These are phyloP conservation scores for Xylaria bambusicola DNA, from an alignment of 495 filamentous ascomycete genomes.

Conservation along the genomic window DNA sequence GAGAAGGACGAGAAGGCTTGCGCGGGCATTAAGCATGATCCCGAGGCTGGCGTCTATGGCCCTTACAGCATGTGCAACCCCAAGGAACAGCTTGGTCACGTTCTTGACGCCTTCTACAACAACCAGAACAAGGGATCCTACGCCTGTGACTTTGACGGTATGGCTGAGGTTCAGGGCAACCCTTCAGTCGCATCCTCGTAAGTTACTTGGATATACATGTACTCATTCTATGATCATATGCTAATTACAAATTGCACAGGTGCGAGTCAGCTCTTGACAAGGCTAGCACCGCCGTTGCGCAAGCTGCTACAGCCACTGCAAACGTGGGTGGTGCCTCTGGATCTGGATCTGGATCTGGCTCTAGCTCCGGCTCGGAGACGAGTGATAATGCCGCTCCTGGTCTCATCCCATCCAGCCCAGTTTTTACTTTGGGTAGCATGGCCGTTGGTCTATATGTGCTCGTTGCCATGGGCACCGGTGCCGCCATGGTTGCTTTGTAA, in stretches of 20 bases:
- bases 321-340: conserved; percentile 44
- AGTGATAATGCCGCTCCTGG: conserved; percentile 36
- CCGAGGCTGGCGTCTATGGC: conserved; percentile 74
- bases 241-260: conserved; percentile 5
- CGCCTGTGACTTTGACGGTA: conserved; percentile 79
- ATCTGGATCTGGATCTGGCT: conserved; percentile 22
- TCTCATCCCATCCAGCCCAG: conserved; percentile 48
- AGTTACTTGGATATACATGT: not conserved
- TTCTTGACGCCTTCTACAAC: conserved; percentile 78
- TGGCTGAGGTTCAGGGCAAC: conserved; percentile 53
- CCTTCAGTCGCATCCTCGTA: conserved; percentile 28
- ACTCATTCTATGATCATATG: not conserved
- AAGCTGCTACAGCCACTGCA: conserved; percentile 45
- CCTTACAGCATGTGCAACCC: conserved; percentile 86
- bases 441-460: conserved; percentile 68
- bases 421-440: conserved; percentile 63
- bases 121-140: conserved; percentile 54
- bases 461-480: conserved; percentile 67
- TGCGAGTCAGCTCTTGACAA: conserved; percentile 42
- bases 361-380: conserved; percentile 2
- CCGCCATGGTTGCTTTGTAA: conserved; percentile 78
- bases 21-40: conserved; percentile 70
- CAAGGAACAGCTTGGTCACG: conserved; percentile 76
- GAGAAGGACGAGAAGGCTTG: conserved; percentile 56
- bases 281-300: conserved; percentile 45